Base-by-base conservation (phyloP, 192 early-diverging fungal species). In the Coemansia sp. region DNA sequence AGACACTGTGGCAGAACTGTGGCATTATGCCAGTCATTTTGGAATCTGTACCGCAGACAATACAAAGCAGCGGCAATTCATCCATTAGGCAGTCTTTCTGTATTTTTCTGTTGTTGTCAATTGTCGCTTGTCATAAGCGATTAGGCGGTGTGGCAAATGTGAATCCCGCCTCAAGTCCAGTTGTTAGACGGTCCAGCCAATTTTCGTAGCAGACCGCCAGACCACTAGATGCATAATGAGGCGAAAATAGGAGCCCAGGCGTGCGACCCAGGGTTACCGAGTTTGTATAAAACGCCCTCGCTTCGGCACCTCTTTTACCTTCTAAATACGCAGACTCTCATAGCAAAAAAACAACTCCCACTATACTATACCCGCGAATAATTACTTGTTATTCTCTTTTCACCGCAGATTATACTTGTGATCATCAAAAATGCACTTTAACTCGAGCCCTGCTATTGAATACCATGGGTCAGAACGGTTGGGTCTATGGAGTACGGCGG, bases 141-240 rank as follows among this genome's bases (percentile, higher is more conserved):
- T 44, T 44, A 56, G 28, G 17, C 34, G n/a, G 28, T 56, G 54
- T 56, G 54, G 54, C 54, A 56, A 56, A 56, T 56, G 15, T 17
- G 34, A 56, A 56, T 56, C 53, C 17, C 15, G 15, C 17, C 36
- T 56, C 19, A 19, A 19, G 47, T 8, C n/a, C 47, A 19, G 20
- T 56, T 56, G 28, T 54, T 31, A 36, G 20, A 56, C 14, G 54
- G 54, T 56, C 54, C 34, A 38, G 54, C 34, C 19, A 7, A 54
- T 25, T 51, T 17, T 51, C 22, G 5, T 54, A 34, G 28, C 17
- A 54, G 28, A 28, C 52, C 28, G 26, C 26, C 25, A 25, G 52
- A 54, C 52, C 52, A 28, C 28, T 28, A 34, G 11, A 54, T 19
- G 7, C 47, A 48, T 19, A 48, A 48, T 56, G 36, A 56, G 54